Evolutionary conservation across 768 basidiomycete species (phyloP), one percentile per base, ranked within the genome.

Genomic region (Tephrocybe rancida): DNA sequence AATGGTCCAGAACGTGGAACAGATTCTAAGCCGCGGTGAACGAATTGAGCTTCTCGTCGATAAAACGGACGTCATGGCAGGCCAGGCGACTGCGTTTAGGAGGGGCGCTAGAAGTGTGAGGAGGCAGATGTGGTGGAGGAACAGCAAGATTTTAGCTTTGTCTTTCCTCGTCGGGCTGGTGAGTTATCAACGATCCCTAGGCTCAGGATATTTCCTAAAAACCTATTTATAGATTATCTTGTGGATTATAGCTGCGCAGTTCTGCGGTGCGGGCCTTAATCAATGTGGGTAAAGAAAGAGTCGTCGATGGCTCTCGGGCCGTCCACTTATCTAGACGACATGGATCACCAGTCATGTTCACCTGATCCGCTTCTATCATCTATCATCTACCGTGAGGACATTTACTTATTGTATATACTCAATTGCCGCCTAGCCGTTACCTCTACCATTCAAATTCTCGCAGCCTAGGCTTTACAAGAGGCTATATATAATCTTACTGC

Each of bases 1-100:
- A 71, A 96, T 97, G 95, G 95, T 98, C 46, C 92, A 98, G 71
- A 98, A 98, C 68, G 95, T 98, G 58, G 94, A 98, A 72, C 91
- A 95, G 68, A 96, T 98, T 58, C 82, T 99, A 37, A 88, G 84
- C 48, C 81, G 97, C 32, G 97, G 97, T 21, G 97, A 99, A 70
- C 81, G 97, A 48, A 92, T 99, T 60, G 96, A 98, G 68, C 79
- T 98, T 16, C 81, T 99, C 47, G 91, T 98, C 26, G 94, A 98
- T 75, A 97, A 97, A 79, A 99, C 97, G 25, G 95, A 98, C 66
- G 89, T 81, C 50, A 92, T 99, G 86, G 90, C 92, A 6, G 88
- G 86, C 9, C 95, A 98, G 70, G 94, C 96, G 3, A 92, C 91
- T 3, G 93, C 92, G 6, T 99, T 99, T 74, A 75, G 93, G 42